Evolutionary conservation across 1,284 basidiomycete genomes (phyloP).

Genomic region (Leccinum ponderosum): DNA sequence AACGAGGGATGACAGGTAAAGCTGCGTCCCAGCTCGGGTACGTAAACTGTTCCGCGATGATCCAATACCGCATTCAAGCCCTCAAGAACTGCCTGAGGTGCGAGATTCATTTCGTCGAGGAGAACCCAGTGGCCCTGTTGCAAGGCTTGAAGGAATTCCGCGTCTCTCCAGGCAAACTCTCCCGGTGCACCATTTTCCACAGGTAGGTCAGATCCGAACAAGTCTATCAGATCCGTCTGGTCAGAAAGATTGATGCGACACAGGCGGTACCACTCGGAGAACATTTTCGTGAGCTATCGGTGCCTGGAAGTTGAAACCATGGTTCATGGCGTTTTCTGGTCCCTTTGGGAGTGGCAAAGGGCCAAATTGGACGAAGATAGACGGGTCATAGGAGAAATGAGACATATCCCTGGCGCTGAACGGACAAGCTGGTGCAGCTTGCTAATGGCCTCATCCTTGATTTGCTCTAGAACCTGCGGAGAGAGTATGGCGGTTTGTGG

Average conservation of each 20-base stretch:
- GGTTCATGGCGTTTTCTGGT: slow-evolving; percentile 35
- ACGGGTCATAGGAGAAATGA: slow-evolving; percentile 37
- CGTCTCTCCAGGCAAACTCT: slow-evolving; percentile 97
- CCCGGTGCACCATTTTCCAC: slow-evolving; percentile 90
- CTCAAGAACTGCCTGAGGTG: slow-evolving; percentile 94
- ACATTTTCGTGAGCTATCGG: slow-evolving; percentile 91
- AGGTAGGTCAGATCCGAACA: slow-evolving; percentile 97
- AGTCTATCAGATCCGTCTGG: slow-evolving; percentile 95
- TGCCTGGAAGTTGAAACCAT: slow-evolving; percentile 80
- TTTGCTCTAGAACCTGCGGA: slow-evolving; percentile 43
- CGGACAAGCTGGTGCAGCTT: slow-evolving; percentile 54
- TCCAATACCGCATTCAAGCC: slow-evolving; percentile 97
- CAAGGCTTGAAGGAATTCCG: slow-evolving; percentile 92
- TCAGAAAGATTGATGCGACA: slow-evolving; percentile 99
- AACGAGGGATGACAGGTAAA: slow-evolving; percentile 91
- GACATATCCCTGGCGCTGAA: slow-evolving; percentile 33
- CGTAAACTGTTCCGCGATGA: slow-evolving; percentile 93
- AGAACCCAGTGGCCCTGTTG: slow-evolving; percentile 96
- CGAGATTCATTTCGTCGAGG: slow-evolving; percentile 98
- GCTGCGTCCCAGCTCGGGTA: slow-evolving; percentile 92
- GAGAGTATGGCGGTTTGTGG: slow-evolving; percentile 67
- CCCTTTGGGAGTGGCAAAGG: slow-evolving; percentile 77
- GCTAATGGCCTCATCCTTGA: slow-evolving; percentile 50
- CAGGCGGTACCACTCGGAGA: slow-evolving; percentile 83
- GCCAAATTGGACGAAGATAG: slow-evolving; percentile 62